These are phyloP conservation scores for Poa pratensis DNA, from an alignment of 176 grass and related monocot genomes.

Conservation along the genomic window DNA sequence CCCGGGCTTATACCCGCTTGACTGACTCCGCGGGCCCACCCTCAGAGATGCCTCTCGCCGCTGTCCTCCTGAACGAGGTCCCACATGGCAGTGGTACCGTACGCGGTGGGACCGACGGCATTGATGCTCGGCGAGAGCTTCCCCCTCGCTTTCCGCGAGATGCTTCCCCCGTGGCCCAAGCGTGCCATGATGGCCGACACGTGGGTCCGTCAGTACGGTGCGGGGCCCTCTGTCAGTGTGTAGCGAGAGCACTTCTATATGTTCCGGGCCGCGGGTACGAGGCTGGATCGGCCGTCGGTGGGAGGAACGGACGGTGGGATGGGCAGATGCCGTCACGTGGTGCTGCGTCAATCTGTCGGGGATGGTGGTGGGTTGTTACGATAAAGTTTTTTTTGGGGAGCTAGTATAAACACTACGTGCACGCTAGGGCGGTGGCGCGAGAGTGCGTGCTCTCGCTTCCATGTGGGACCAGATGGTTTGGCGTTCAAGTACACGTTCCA, in stretches of 20 bases:
- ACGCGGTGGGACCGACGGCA: background rate
- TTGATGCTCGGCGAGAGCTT: background rate
- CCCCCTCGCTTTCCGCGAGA: constrained; percentile 41
- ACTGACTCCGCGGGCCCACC: constrained; percentile 29
- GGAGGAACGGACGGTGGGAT: constrained; percentile 44
- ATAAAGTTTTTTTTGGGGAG: background rate
- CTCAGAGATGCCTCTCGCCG: background rate
- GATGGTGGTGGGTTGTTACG: background rate
- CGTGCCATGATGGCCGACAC: background rate
- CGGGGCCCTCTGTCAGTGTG: background rate
- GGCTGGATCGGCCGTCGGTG: constrained; percentile 48
- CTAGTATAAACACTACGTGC: background rate
- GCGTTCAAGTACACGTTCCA: background rate
- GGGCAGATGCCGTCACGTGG: constrained; percentile 26
- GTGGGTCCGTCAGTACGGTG: background rate
- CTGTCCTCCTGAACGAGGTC: background rate
- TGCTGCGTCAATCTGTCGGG: constrained; percentile 40
- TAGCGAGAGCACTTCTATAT: background rate
- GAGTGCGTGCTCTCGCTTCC: background rate
- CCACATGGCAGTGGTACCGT: background rate
- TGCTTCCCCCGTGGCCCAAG: constrained; percentile 19
- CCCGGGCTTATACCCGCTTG: constrained; percentile 33
- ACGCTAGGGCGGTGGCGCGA: background rate
- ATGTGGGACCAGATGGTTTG: background rate
- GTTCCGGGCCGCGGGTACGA: constrained; percentile 26